Base-by-base conservation (phyloP, 805 yeast species). In the Saccharomycodes ludwigii region DNA sequence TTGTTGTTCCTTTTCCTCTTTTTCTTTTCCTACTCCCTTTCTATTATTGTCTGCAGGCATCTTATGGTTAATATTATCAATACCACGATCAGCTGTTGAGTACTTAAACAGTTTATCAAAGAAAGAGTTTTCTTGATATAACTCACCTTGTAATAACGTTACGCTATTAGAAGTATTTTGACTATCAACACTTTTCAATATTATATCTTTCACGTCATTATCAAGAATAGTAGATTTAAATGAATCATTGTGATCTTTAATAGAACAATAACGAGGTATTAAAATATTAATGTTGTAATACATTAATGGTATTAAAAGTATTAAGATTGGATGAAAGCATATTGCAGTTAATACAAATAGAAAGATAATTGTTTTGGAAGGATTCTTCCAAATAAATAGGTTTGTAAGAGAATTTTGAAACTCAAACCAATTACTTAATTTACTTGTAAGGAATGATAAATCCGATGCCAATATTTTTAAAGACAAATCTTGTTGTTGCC, bases 251-350 rank as follows among this genome's bases (percentile, higher is more conserved):
- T 20, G 10, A n/a, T 16, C 12, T 15, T 8, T 16, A 6, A 17
- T n/a, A 5, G 18, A 16, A 4, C 16, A 15, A 45, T 76, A 85
- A 4, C 77, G 82, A 0, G 93, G 88, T 1, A 78, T 58, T 59
- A 85, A 64, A 3, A 77, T 58, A 1, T 73, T 75, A 34, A 66
- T 59, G 19, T 78, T 42, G 3, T 81, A 29, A 30, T 60, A 63
- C 2, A 77, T 37, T 22, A 77, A 42, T 0, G 95, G 95, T 20
- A 75, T 61, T 1, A 73, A 63, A 23, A 79, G 52, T 9, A 82
- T 58, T 30, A 79, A 52, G 47, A 73, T 73, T 0, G 95, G 95
- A 57, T 79, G 68, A 21, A 76, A 52, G 43, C 91, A 79, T 1
- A 76, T 58, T 37, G 73, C 63, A 0, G 95, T 76, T 40, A 78